Base-by-base conservation (phyloP, 116 monocot genomes). In the Zostera marina region DNA sequence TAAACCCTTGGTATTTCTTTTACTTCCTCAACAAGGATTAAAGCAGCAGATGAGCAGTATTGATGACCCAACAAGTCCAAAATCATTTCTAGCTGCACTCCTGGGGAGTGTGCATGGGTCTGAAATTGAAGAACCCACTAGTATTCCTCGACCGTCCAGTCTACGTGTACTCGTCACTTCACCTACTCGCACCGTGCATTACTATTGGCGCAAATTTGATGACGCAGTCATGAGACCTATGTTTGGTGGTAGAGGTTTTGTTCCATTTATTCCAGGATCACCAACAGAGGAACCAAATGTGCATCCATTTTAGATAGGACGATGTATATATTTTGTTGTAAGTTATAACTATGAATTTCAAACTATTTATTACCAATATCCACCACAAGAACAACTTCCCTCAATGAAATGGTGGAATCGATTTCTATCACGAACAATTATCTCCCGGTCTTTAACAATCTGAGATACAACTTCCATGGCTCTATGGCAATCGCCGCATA, bases 141-240 rank as follows among this genome's bases (percentile, higher is more conserved):
- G 13, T 21, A 32, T 80, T 1, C 55, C 69, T 9, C 73, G 82
- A 19, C 85, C 80, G 0, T 22, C 71, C 7, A 85, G 76, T 72
- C 69, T 89, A 8, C 74, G 74, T 2, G 78, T 85, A 83, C 85
- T 96, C 38, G 69, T 96, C 15, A 65, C 41, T 0, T 71, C 65
- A 19, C 93, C 93, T 2, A 59, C 71, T 13, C 73, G 65, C 39
- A 80, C 85, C 0, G 85, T 96, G 5, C 96, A 96, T 66, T 62
- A 71, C 53, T 89, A 85, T 66, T 96, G 96, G 96, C 81, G 96
- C 22, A 96, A 78, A 65, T 89, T 96, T 56, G 89, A 96, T 4
- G 66, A 96, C 61, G 56, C 78, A 8, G 66, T 80, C 68, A 96
- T 96, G 96, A 67, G 90, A 1, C 96, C 89, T 9, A 48, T 89